Conservation (phyloP, 352 stramenopile genomes). For the Phytophthora parvispora region DNA sequence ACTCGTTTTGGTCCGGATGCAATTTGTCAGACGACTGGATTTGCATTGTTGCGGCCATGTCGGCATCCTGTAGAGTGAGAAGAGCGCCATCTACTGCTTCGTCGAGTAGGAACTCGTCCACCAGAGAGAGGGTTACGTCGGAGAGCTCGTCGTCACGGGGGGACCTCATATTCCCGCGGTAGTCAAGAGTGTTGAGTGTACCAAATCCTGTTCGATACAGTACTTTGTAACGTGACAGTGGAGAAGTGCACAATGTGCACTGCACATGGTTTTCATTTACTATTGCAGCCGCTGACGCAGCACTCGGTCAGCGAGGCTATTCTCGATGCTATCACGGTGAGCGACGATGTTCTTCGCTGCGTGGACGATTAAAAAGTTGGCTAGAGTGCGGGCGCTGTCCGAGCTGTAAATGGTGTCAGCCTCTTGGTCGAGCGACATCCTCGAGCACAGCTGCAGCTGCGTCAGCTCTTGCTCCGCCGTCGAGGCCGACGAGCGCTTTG, state of each 20-base stretch:
- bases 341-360: slow-evolving; percentile 46
- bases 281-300: slow-evolving; percentile 9
- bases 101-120: slow-evolving; percentile 20
- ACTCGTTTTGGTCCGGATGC: too few relatives aligned
- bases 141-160: slow-evolving; percentile 16
- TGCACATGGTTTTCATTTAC: neutral
- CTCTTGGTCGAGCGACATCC: slow-evolving; percentile 57
- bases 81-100: neutral
- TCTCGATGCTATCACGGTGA: slow-evolving; percentile 57
- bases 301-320: slow-evolving; percentile 25
- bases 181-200: too few relatives aligned
- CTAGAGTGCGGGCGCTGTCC: slow-evolving; percentile 44
- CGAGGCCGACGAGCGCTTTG: slow-evolving; percentile 39
- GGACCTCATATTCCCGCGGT: too few relatives aligned
- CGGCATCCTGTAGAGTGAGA: too few relatives aligned
- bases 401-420: slow-evolving; percentile 29
- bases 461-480: slow-evolving; percentile 31
- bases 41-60: too few relatives aligned
- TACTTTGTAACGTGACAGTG: too few relatives aligned
- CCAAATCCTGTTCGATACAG: too few relatives aligned
- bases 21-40: too few relatives aligned
- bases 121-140: slow-evolving; percentile 27
- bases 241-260: too few relatives aligned
- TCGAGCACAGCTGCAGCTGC: slow-evolving; percentile 58
- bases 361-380: slow-evolving; percentile 54